phyloP scores from a whole-genome alignment of 2,329 filamentous ascomycete species.

The Diaporthe vaccinii region DNA sequence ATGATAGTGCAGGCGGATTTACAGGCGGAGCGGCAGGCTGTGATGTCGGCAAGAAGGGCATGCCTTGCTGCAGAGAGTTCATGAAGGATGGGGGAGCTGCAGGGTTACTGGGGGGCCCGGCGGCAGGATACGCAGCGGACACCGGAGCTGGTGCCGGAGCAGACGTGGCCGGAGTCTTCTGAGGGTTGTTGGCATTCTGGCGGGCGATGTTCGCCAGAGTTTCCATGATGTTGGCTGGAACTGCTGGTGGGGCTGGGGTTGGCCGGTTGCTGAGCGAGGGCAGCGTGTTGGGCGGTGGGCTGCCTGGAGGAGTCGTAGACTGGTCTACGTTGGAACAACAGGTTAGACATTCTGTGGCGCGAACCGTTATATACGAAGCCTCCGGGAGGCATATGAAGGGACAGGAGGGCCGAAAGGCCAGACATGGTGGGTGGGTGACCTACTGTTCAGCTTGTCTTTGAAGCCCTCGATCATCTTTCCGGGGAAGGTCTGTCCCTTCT shows the following conservation, averaged over 20 bases:
- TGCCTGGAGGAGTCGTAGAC: constrained; percentile 80
- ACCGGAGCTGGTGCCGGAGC: constrained; percentile 48
- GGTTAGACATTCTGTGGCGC: constrained; percentile 54
- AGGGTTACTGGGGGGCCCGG: constrained; percentile 46
- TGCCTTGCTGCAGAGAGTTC: constrained; percentile 44
- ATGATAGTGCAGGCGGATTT: constrained; percentile 62
- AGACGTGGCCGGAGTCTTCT: constrained; percentile 53
- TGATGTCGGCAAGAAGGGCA: constrained; percentile 52
- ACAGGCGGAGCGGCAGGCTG: constrained; percentile 68
- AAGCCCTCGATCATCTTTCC: constrained; percentile 82
- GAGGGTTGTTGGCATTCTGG: constrained; percentile 71
- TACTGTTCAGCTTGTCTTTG: constrained; percentile 79
- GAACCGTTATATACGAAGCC: constrained; percentile 1
- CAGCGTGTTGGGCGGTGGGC: constrained; percentile 63
- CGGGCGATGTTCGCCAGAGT: constrained; percentile 85
- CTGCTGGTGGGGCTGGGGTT: constrained; percentile 58
- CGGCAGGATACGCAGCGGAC: constrained; percentile 48
- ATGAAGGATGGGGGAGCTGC: constrained; percentile 43
- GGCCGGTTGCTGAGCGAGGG: constrained; percentile 54
- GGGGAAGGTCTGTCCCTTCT: constrained; percentile 94
- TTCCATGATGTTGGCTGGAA: constrained; percentile 75
- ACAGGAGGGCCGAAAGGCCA: constrained; percentile 22
- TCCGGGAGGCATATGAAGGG: constrained; percentile 15
- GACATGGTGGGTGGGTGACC: constrained; percentile 34
- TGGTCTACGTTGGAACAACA: constrained; percentile 62